Conservation (phyloP, 257 asterid species). For the Solanum chaucha region DNA sequence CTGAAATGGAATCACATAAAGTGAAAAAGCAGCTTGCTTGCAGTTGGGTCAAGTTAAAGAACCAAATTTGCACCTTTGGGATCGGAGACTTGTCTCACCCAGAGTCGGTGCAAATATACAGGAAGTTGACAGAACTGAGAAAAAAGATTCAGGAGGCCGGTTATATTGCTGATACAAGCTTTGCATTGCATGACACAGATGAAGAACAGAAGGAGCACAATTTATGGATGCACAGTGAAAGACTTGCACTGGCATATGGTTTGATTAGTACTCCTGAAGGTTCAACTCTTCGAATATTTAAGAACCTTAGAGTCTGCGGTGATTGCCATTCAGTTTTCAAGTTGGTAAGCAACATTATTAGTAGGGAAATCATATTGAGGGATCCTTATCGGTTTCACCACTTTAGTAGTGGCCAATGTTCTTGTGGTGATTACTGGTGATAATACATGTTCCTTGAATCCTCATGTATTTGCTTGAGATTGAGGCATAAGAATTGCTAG, state of each 20-base stretch:
- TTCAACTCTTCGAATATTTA: slow-evolving; percentile 56
- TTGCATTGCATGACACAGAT: slow-evolving; percentile 72
- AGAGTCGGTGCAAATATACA: slow-evolving; percentile 27
- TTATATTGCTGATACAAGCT: slow-evolving; percentile 61
- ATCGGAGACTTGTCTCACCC: slow-evolving; percentile 57
- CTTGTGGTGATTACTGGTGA: slow-evolving; percentile 86
- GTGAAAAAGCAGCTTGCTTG: slow-evolving; percentile 62
- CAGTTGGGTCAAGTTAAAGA: slow-evolving; percentile 65
- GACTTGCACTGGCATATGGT: slow-evolving; percentile 74
- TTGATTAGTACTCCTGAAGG: slow-evolving; percentile 46
- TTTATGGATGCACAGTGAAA: slow-evolving; percentile 81
- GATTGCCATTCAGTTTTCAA: slow-evolving; percentile 82
- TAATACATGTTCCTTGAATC: background rate
- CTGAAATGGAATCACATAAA: slow-evolving; percentile 48
- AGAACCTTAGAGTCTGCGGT: slow-evolving; percentile 82
- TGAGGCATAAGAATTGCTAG: background rate
- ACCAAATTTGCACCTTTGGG: slow-evolving; percentile 48
- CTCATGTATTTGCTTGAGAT: background rate
- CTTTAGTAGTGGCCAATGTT: slow-evolving; percentile 62
- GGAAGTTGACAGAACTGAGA: slow-evolving; percentile 43
- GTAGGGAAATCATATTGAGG: slow-evolving; percentile 57
- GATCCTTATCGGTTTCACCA: slow-evolving; percentile 87
- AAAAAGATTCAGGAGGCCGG: slow-evolving; percentile 54
- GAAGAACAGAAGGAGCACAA: slow-evolving; percentile 79
- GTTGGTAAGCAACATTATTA: slow-evolving; percentile 39